A percentile compares a stretch with the other conserved stretches of the same genome.
phyloP scores from a whole-genome alignment of 441 rosid species.

The Kokia cookei region DNA sequence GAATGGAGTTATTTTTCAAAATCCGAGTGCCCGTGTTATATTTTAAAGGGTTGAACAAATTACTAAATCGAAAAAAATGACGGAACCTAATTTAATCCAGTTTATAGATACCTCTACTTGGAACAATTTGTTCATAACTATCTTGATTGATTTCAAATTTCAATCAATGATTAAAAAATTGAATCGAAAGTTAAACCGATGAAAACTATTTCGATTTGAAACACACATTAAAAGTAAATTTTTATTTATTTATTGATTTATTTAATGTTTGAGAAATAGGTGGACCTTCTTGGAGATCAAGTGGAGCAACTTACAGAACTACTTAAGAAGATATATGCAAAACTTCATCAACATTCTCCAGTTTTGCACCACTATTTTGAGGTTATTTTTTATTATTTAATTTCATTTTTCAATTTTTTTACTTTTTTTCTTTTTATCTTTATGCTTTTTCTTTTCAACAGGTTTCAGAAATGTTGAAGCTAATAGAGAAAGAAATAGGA shows the following conservation, averaged over 20 bases:
- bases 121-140: neutral
- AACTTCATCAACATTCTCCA: constrained; percentile 36
- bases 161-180: neutral
- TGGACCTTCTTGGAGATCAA: constrained; percentile 79
- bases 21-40: too few species aligned
- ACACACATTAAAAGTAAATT: too few species aligned
- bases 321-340: constrained; percentile 45
- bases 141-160: neutral
- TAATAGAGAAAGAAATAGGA: constrained; percentile 46
- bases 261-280: constrained; percentile 29
- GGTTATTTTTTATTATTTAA: constrained; percentile 16
- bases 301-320: constrained; percentile 48
- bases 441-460: constrained; percentile 12
- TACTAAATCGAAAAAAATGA: neutral
- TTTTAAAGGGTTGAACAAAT: too few species aligned
- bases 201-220: too few species aligned
- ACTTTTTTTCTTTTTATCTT: neutral
- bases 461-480: constrained; percentile 43
- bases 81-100: neutral
- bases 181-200: neutral
- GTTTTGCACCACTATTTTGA: constrained; percentile 36
- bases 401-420: neutral
- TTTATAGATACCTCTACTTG: neutral
- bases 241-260: too few species aligned
- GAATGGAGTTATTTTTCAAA: too few species aligned